phyloP scores from a whole-genome alignment of 257 asterid species.

The Rhazya stricta region DNA sequence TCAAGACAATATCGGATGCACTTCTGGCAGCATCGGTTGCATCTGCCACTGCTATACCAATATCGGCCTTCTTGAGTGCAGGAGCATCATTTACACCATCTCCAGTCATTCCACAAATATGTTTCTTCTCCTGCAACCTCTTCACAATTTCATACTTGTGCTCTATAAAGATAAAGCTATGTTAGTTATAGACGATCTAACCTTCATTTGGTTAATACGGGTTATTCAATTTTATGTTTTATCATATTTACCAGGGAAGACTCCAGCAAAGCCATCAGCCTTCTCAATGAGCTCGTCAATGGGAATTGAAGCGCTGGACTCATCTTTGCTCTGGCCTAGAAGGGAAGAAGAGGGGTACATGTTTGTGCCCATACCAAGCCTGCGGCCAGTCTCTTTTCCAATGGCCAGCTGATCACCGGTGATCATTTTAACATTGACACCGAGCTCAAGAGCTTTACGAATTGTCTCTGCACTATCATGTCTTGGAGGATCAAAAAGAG shows the following conservation, averaged over 20 bases:
- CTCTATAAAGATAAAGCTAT: slow-evolving; percentile 23
- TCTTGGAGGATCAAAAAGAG: slow-evolving; percentile 91
- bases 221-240: background rate
- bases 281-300: slow-evolving; percentile 82
- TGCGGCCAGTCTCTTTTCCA: slow-evolving; percentile 84
- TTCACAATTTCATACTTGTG: slow-evolving; percentile 88
- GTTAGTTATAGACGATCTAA: background rate
- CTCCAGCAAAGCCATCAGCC: slow-evolving; percentile 96
- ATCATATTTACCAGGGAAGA: slow-evolving; percentile 65
- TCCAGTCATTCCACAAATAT: slow-evolving; percentile 89
- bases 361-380: slow-evolving; percentile 94
- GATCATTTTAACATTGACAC: slow-evolving; percentile 88
- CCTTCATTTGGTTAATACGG: background rate
- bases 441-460: slow-evolving; percentile 78
- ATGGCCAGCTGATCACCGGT: slow-evolving; percentile 93
- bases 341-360: slow-evolving; percentile 96
- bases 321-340: slow-evolving; percentile 71
- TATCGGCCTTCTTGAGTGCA: slow-evolving; percentile 79
- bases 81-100: slow-evolving; percentile 96
- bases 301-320: slow-evolving; percentile 63
- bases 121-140: slow-evolving; percentile 73
- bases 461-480: slow-evolving; percentile 93
- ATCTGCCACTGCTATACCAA: slow-evolving; percentile 87
- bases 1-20: slow-evolving; percentile 83
- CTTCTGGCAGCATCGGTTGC: slow-evolving; percentile 89